A percentile compares a stretch with the other conserved stretches of the same genome.
These are phyloP conservation scores for Hypholoma fasciculare DNA, from an alignment of 768 basidiomycete species.

Conservation along the genomic window DNA sequence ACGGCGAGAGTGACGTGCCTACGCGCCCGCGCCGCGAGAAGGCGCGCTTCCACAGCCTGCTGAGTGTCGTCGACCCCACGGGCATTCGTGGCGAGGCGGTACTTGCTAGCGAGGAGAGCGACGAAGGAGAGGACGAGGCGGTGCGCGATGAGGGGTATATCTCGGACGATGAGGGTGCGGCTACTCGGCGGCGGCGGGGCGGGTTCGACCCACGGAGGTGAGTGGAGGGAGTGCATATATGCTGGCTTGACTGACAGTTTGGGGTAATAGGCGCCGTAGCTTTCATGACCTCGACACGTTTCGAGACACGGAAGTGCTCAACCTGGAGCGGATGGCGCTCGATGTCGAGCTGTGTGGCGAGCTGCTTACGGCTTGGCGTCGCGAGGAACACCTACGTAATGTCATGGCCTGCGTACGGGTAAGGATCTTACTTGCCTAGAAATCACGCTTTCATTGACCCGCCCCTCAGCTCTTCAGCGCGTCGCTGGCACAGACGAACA, in stretches of 20 bases:
- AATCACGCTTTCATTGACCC: constrained; percentile 2
- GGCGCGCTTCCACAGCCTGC: constrained; percentile 28
- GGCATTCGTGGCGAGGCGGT: constrained; percentile 22
- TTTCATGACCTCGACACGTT: constrained; percentile 64
- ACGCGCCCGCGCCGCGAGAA: constrained; percentile 16
- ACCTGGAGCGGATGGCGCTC: constrained; percentile 67
- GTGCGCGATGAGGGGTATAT: constrained; percentile 17
- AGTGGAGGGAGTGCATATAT: constrained; percentile 2
- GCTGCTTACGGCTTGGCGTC: constrained; percentile 64
- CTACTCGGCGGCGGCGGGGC: constrained; percentile 10
- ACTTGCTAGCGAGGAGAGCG: constrained; percentile 21
- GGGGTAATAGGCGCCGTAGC: constrained; percentile 51
- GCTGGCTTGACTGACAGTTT: background rate
- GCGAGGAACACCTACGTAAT: constrained; percentile 68
- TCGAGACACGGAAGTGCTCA: constrained; percentile 45
- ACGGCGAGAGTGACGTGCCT: constrained; percentile 16
- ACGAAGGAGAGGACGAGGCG: constrained; percentile 13
- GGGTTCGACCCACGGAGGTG: constrained; percentile 29
- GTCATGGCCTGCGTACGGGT: constrained; percentile 62
- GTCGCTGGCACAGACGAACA: constrained; percentile 54
- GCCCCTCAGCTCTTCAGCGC: constrained; percentile 45
- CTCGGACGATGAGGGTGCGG: constrained; percentile 16
- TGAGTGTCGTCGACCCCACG: constrained; percentile 27
- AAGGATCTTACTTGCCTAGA: constrained; percentile 10
- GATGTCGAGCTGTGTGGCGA: constrained; percentile 82